These are phyloP conservation scores for Solanum gandarillasii DNA, from an alignment of 257 asterid species.

Conservation along the genomic window DNA sequence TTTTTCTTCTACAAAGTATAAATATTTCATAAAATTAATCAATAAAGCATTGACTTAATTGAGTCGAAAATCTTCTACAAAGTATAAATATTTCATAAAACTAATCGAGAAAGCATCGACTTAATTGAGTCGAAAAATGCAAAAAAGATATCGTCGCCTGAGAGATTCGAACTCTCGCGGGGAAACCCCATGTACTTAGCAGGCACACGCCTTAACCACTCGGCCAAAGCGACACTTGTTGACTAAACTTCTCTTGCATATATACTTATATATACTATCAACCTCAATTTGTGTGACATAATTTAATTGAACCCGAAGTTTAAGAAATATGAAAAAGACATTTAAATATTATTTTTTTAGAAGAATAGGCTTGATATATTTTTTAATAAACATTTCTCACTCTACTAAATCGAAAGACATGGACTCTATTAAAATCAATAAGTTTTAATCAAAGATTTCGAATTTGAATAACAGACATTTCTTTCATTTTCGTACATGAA, in stretches of 20 bases:
- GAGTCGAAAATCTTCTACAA: no score
- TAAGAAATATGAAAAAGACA: background rate
- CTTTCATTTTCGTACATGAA: background rate
- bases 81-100: no score
- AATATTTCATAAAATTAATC: no score
- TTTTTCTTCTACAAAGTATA: no score
- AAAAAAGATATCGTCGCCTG: slow-evolving; percentile 52
- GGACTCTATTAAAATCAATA: no score
- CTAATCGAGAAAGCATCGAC: no score
- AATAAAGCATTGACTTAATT: no score
- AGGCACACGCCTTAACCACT: slow-evolving; percentile 77
- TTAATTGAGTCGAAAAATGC: background rate
- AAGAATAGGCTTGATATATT: background rate
- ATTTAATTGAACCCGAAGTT: no score
- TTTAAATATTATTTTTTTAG: no score
- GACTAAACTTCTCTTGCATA: fast-evolving
- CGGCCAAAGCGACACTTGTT: slow-evolving; percentile 59
- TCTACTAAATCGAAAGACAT: background rate
- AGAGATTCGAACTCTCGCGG: slow-evolving; percentile 99
- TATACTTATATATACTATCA: no score
- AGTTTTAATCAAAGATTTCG: fast-evolving
- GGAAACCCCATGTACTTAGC: slow-evolving; percentile 69
- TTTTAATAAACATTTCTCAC: background rate
- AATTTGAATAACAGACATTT: no score
- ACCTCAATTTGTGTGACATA: no score